Base-by-base conservation (phyloP, 2,329 filamentous ascomycete species). In the Ascocoryne sarcoides region DNA sequence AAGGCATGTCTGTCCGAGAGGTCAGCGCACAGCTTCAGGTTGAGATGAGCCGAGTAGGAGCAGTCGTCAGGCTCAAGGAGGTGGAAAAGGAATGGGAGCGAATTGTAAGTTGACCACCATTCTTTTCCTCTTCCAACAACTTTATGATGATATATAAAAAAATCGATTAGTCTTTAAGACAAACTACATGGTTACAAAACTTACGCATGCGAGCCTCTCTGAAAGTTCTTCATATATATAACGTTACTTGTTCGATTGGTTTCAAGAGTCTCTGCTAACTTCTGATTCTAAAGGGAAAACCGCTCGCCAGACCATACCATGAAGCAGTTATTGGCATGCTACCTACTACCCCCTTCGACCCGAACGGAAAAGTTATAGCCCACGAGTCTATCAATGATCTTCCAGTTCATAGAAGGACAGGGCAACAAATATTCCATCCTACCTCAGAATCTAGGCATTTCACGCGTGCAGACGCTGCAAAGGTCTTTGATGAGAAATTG, bases 141-240 rank as follows among this genome's bases (percentile, higher is more conserved):
- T 53, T 53, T 54, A 60, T 82, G 79, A 84, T 84, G 80, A 85
- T 74, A 70, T 66, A 76, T 73, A 62, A 68, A 75, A 77, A 80
- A 79, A 69, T 77, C 90, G 90, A 95, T 96, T 95, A 95, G 90
- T 96, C 90, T 95, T 93, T 73, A 95, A 95, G 89, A 96, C 89
- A 79, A 46, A 64, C 69, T 62, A 79, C 71, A 80, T 92, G 86
- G 85, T 95, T 90, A 90, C 71, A 82, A 73, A 75, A 69, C 69
- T 68, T 76, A 75, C 73, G 73, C 76, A 80, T 81, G 71, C 75
- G 72, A 77, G 71, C 76, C 76, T 82, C 76, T 82, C 82, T 86
- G 82, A 86, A 56, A 44, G 39, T 51, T 54, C 51, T 36, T 36
- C 44, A 47, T 17, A 32, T 21, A 39, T 14, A 34, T 16, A 23